Evolutionary conservation across 2,329 filamentous ascomycete genomes (phyloP).

Genomic region (Seiridium cupressi): DNA sequence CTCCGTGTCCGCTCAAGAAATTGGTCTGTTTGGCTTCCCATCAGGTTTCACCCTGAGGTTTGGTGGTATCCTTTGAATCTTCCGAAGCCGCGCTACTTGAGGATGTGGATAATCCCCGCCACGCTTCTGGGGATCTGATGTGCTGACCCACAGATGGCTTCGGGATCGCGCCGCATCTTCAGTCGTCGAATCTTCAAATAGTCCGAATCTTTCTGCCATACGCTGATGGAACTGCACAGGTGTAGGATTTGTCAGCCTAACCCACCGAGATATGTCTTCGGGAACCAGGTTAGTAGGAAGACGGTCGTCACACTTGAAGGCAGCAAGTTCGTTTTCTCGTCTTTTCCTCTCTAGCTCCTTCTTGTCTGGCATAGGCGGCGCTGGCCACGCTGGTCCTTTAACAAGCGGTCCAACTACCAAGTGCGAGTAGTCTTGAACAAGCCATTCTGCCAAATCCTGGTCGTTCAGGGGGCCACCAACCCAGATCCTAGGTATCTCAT

Average conservation of each 20-base stretch:
- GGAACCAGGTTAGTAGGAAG: not conserved
- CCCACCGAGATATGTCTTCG: not conserved
- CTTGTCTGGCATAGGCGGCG: not conserved
- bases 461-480: slow-evolving; percentile 4
- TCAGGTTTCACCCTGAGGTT: too few species aligned
- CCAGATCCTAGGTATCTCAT: not conserved
- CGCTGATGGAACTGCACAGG: not conserved
- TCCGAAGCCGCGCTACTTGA: not conserved
- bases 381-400: not conserved
- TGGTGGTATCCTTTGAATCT: not conserved
- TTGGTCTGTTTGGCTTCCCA: too few species aligned
- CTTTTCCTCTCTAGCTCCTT: not conserved
- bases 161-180: not conserved
- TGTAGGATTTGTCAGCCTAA: not conserved
- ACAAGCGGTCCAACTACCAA: slow-evolving; percentile 5
- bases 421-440: not conserved
- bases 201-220: not conserved
- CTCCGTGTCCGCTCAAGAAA: not conserved
- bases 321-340: not conserved
- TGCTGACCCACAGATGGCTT: too few species aligned
- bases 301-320: not conserved
- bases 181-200: not conserved
- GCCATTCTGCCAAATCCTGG: not conserved
- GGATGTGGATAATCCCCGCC: not conserved
- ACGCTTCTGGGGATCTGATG: not conserved